Base-by-base conservation (phyloP, 2,329 filamentous ascomycete species). In the Aspergillus clavatus region DNA sequence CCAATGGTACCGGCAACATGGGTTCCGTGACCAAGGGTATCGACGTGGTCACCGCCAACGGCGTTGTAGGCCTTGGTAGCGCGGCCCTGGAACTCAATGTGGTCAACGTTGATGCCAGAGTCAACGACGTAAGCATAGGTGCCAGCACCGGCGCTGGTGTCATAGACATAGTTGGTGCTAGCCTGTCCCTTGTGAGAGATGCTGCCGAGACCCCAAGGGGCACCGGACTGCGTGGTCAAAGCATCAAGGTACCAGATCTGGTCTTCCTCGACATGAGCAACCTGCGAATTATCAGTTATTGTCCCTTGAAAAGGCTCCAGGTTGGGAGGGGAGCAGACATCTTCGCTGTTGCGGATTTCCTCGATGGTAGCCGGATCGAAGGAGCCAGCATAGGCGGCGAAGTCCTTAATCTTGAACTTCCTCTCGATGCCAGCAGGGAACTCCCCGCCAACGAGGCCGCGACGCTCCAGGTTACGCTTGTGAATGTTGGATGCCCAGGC, bases 361-460 rank as follows among this genome's bases (percentile, higher is more conserved):
- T 60, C 61, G 24, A 71, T 62, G 22, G 63, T 73, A 29, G 60
- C 62, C 10, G 66, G 65, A 51, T 76, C 72, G 47, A 77, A 74
- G 22, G 68, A 62, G 14, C 68, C 70, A 6, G 67, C 58, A 37
- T 74, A 73, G 16, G 59, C 70, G 39, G 69, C 69, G 57, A 71
- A 74, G 38, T 62, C 57, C 31, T 63, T 56, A 54, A 75, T 70
- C 31, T 60, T 61, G 58, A 68, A 75, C 11, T 63, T 66, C 52
- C 69, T 68, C 53, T 73, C 67, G 7, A 76, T 56, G 42, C 67
- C 45, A 29, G 38, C n/a, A 38, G 45, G 40, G 38, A 50, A 21
- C 56, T 62, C 44, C 1, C 36, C 35, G 5, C 38, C 43, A 19
- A 42, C n/a, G 18, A 36, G 14, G 41, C 29, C 48, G 26, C 47